A percentile compares a stretch with the other conserved stretches of the same genome.
Conservation (phyloP, 257 asterid species). For the Solanum corneliomulleri region DNA sequence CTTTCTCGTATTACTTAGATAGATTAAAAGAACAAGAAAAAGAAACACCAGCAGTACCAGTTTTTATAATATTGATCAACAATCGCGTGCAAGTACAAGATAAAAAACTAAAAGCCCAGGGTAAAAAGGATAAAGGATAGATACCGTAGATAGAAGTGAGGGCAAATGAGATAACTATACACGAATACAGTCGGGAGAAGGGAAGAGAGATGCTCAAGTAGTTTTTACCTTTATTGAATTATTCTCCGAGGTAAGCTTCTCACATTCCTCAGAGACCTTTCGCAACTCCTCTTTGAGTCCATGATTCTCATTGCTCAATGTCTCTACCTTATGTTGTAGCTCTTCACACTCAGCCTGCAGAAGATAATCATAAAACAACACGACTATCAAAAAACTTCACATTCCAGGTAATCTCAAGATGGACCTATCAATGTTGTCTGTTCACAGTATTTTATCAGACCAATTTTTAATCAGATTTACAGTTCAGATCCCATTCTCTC, state of each 20-base stretch:
- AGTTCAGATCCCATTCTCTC: not conserved
- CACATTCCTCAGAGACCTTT: constrained; percentile 77
- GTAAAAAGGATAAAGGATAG: not conserved
- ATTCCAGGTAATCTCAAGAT: not conserved
- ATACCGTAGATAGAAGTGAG: not conserved
- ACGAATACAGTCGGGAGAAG: not conserved
- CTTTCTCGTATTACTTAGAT: not conserved
- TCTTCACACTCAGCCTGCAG: constrained; percentile 83
- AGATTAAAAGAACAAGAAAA: not conserved
- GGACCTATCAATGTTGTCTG: not conserved
- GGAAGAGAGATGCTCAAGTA: not conserved
- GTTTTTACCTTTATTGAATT: constrained; percentile 45
- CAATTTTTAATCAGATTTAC: not conserved
- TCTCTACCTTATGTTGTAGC: constrained; percentile 66
- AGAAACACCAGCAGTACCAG: not conserved
- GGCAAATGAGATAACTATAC: not conserved
- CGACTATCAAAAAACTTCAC: not conserved
- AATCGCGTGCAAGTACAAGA: not conserved
- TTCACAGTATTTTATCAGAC: not conserved
- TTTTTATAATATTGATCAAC: not conserved
- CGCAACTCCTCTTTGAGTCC: constrained; percentile 55
- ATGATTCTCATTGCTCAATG: constrained; percentile 50
- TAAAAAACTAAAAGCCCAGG: not conserved
- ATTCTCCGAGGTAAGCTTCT: constrained; percentile 62
- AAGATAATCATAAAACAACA: not conserved